A percentile compares a stretch with the other conserved stretches of the same genome.
These are phyloP conservation scores for Aspergillus sclerotialis DNA, from an alignment of 2,329 filamentous ascomycete genomes.

Conservation along the genomic window DNA sequence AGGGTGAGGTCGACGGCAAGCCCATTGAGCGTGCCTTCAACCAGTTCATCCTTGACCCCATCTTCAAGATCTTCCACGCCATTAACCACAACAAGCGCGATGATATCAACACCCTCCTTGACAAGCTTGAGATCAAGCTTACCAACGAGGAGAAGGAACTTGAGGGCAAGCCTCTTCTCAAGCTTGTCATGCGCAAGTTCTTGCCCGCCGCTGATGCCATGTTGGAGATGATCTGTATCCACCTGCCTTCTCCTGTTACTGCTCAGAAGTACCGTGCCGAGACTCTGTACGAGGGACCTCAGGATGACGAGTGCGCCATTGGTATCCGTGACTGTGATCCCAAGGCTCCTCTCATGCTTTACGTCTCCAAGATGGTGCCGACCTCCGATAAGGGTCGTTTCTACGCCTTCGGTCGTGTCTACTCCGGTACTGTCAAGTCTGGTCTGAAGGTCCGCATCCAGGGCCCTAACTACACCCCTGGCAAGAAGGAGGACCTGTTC, in stretches of 20 bases:
- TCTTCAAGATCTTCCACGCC: slow-evolving; percentile 96
- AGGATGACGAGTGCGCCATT: slow-evolving; percentile 85
- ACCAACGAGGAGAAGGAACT: slow-evolving; percentile 76
- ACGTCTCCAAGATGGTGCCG: slow-evolving; percentile 99
- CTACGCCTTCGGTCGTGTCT: slow-evolving; percentile 99
- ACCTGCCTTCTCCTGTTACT: slow-evolving; percentile 90
- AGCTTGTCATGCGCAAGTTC: slow-evolving; percentile 98
- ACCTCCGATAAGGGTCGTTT: slow-evolving; percentile 99
- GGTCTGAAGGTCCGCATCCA: slow-evolving; percentile 99
- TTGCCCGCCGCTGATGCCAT: slow-evolving; percentile 95
- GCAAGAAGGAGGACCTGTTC: slow-evolving; percentile 98
- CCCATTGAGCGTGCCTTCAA: slow-evolving; percentile 96
- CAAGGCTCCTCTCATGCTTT: slow-evolving; percentile 98
- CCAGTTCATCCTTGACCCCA: slow-evolving; percentile 98
- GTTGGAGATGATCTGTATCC: slow-evolving; percentile 99
- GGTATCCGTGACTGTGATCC: slow-evolving; percentile 98
- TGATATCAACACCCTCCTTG: slow-evolving; percentile 71
- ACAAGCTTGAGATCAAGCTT: slow-evolving; percentile 96
- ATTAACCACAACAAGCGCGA: slow-evolving; percentile 99
- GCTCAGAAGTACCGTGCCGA: slow-evolving; percentile 97
- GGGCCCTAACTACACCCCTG: slow-evolving; percentile 96
- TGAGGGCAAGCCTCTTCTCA: slow-evolving; percentile 96
- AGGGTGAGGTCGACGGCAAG: slow-evolving; percentile 75
- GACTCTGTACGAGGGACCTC: slow-evolving; percentile 96
- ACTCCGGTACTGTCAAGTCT: slow-evolving; percentile 94